These are phyloP conservation scores for Ophiostoma angusticollis DNA, from an alignment of 2,329 filamentous ascomycete species.

Conservation along the genomic window DNA sequence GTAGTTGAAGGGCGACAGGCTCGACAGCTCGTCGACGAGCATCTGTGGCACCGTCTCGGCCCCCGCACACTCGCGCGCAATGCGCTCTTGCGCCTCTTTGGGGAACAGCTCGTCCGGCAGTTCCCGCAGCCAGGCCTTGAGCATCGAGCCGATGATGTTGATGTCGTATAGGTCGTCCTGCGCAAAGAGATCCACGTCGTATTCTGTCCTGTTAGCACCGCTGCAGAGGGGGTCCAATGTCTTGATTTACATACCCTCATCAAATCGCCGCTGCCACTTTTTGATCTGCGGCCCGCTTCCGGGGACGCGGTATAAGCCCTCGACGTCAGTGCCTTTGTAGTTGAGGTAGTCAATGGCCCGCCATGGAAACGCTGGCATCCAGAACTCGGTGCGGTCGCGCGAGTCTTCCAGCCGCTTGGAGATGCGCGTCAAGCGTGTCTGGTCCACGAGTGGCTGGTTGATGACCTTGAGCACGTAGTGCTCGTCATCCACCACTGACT, in stretches of 20 bases:
- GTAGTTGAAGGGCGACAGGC: conserved; percentile 92
- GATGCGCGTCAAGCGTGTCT: conserved; percentile 82
- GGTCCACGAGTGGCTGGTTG: conserved; percentile 73
- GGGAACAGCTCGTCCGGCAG: conserved; percentile 91
- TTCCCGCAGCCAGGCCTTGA: conserved; percentile 91
- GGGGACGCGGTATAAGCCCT: conserved; percentile 84
- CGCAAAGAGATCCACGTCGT: conserved; percentile 81
- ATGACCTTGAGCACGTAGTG: conserved; percentile 77
- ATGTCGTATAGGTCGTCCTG: conserved; percentile 86
- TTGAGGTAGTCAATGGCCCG: conserved; percentile 93
- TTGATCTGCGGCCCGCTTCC: conserved; percentile 84
- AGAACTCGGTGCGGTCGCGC: conserved; percentile 91
- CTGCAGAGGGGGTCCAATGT: too few relatives aligned
- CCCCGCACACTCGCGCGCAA: conserved; percentile 67
- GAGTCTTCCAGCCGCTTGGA: conserved; percentile 80
- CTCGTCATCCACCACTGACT: conserved; percentile 59
- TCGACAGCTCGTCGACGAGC: conserved; percentile 78
- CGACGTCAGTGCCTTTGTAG: conserved; percentile 85
- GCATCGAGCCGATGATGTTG: conserved; percentile 90
- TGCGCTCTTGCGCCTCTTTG: conserved; percentile 65
- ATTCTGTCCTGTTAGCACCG: conserved; percentile 36
- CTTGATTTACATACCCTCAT: conserved; percentile 53
- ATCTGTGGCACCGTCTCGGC: conserved; percentile 71
- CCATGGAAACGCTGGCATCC: conserved; percentile 96
- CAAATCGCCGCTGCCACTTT: conserved; percentile 85